These are phyloP conservation scores for Mycena belliarum DNA, from an alignment of 768 basidiomycete genomes.

Conservation along the genomic window DNA sequence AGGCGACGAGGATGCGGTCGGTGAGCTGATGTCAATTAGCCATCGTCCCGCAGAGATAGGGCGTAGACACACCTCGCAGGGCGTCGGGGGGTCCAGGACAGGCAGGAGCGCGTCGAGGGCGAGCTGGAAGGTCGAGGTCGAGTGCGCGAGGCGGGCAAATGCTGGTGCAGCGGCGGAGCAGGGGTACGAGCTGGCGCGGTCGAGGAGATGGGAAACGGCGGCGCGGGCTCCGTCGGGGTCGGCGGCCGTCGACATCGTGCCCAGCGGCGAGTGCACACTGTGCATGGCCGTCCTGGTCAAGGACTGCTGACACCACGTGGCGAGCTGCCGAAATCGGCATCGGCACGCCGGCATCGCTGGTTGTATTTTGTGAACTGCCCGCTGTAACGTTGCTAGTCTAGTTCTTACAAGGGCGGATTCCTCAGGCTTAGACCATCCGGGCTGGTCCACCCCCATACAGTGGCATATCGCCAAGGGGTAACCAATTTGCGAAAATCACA, in stretches of 20 bases:
- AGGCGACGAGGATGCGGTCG: slow-evolving; percentile 75
- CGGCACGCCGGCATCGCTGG: too few species aligned
- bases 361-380: too few species aligned
- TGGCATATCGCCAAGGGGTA: too few species aligned
- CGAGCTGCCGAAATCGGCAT: too few species aligned
- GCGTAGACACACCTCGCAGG: slow-evolving; percentile 51
- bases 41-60: neutral
- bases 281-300: neutral
- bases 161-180: slow-evolving; percentile 79
- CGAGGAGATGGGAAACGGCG: slow-evolving; percentile 68
- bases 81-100: slow-evolving; percentile 55
- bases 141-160: slow-evolving; percentile 74
- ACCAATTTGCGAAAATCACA: too few species aligned
- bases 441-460: too few species aligned
- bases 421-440: too few species aligned
- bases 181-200: slow-evolving; percentile 65
- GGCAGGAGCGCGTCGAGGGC: slow-evolving; percentile 82
- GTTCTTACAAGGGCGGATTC: too few species aligned
- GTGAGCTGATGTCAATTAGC: slow-evolving; percentile 49
- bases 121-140: slow-evolving; percentile 77
- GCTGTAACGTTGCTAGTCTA: too few species aligned
- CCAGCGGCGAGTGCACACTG: neutral
- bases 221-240: slow-evolving; percentile 27
- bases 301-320: too few species aligned
- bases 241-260: neutral